A percentile compares a stretch with the other conserved stretches of the same genome.
Conservation (phyloP, 2,329 filamentous ascomycete genomes). For the Colletotrichum nymphaeae region DNA sequence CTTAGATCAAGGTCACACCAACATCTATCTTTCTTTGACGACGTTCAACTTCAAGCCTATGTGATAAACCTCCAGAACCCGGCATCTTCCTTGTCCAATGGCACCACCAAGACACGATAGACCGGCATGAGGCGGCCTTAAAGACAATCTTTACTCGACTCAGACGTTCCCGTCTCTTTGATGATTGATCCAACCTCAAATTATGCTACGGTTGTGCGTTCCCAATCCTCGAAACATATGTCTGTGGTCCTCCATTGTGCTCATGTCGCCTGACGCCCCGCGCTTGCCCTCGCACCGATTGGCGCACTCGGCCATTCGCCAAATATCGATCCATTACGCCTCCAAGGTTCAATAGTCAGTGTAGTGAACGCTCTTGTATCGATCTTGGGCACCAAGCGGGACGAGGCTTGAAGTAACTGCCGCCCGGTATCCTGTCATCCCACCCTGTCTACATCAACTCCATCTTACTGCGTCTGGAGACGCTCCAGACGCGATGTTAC, state of each 20-base stretch:
- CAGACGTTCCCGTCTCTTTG: background rate
- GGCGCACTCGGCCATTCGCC: background rate
- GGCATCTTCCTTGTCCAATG: constrained; percentile 4
- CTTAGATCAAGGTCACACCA: background rate
- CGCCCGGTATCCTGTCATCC: constrained; percentile 22
- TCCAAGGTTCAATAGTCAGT: background rate
- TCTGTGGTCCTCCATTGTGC: background rate
- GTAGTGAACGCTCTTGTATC: background rate
- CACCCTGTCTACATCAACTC: constrained; percentile 4
- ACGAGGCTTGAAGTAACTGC: background rate
- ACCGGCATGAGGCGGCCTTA: background rate
- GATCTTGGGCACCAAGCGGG: constrained; percentile 16
- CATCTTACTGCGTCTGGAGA: constrained; percentile 49
- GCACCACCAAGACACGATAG: background rate
- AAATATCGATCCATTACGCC: background rate
- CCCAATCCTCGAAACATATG: constrained; percentile 3
- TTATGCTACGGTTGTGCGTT: background rate
- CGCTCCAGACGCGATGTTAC: constrained; percentile 71
- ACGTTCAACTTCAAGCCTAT: background rate
- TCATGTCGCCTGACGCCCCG: background rate
- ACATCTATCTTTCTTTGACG: background rate
- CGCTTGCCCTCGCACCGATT: background rate
- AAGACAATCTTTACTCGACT: background rate
- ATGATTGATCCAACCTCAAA: background rate
- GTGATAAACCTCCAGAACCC: background rate